These are phyloP conservation scores for Kluyveromyces nonfermentans DNA, from an alignment of 805 yeast genomes.

Conservation along the genomic window DNA sequence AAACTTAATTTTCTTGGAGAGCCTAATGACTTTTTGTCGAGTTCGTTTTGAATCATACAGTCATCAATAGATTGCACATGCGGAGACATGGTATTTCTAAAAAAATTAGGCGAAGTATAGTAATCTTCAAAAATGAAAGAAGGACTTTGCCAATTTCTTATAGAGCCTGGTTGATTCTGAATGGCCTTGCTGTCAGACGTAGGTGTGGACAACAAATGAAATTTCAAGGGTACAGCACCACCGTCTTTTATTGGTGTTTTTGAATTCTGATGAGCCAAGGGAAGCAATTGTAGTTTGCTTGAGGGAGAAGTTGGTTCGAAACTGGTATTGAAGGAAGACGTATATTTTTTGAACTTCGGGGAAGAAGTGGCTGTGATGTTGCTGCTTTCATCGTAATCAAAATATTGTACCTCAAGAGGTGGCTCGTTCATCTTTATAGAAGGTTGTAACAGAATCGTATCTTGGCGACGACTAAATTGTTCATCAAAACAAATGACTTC, in stretches of 20 bases:
- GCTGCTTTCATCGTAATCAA: conserved; percentile 1
- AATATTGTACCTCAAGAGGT: not conserved
- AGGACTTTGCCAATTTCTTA: conserved; percentile 28
- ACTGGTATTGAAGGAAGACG: conserved; percentile 28
- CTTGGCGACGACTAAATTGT: not conserved
- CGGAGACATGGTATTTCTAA: conserved; percentile 3
- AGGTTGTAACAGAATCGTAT: not conserved
- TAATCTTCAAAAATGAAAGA: conserved; percentile 27
- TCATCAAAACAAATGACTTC: conserved; percentile 1
- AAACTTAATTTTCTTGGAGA: conserved; percentile 3
- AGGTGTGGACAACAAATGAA: conserved; percentile 1
- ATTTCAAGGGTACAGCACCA: not conserved
- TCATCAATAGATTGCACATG: conserved; percentile 6
- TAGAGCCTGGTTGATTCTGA: conserved; percentile 3
- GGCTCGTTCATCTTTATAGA: not conserved
- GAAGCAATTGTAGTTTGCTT: not conserved
- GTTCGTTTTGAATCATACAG: conserved; percentile 2
- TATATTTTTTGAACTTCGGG: conserved; percentile 22
- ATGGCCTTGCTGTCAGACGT: not conserved
- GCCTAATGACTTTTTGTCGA: not conserved
- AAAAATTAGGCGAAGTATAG: conserved; percentile 22
- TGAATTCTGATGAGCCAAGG: not conserved
- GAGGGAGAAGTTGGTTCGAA: conserved; percentile 25
- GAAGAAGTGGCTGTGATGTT: conserved; percentile 9
- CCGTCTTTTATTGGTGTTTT: conserved; percentile 1